Base-by-base conservation (phyloP, 371 early-diverging fungal genomes). In the Syncephalastrum sp. region DNA sequence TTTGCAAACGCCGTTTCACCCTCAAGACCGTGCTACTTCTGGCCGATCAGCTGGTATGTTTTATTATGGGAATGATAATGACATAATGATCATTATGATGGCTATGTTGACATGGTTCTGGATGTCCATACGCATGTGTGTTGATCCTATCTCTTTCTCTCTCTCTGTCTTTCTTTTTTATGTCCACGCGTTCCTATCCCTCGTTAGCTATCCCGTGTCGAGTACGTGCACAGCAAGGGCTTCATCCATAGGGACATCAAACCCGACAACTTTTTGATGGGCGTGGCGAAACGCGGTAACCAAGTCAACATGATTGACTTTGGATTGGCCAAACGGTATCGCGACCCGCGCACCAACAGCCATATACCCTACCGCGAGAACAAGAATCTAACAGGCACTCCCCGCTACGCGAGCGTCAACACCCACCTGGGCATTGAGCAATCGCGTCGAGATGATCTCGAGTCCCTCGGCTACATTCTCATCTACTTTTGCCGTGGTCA, bases 231-330 rank as follows among this genome's bases (percentile, higher is more conserved):
- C 75, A 90, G 92, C 56, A 99, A 96, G 59, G 68, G 67, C 4
- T 73, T 76, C 63, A 88, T 91, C 69, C 90, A 92, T 68, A 82
- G 93, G 60, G 91, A 93, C 68, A 91, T 93, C 63, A 91, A 93
- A 68, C 99, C 99, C 7, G 99, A 99, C 76, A 99, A 99, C 82
- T 99, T 99, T 75, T 79, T 99, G 60, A 97, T 99, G 96, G 99
- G 98, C 55, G 85, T 93, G 60, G 94, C 91, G 42, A 92, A 91
- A 72, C 90, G 91, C 48, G 92, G 92, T 49, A 96, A 96, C 72
- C 95, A 94, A 62, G 94, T 99, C 47, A 96, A 96, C 73, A 89
- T 99, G 60, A 99, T 99, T 61, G 99, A 99, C 78, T 98, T 98
- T 83, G 99, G 99, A 25, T 79, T 99, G 56, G 97, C 99, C 51